Base-by-base conservation (phyloP, 1,139 yeast genomes). In the Dujonia santamariae region DNA sequence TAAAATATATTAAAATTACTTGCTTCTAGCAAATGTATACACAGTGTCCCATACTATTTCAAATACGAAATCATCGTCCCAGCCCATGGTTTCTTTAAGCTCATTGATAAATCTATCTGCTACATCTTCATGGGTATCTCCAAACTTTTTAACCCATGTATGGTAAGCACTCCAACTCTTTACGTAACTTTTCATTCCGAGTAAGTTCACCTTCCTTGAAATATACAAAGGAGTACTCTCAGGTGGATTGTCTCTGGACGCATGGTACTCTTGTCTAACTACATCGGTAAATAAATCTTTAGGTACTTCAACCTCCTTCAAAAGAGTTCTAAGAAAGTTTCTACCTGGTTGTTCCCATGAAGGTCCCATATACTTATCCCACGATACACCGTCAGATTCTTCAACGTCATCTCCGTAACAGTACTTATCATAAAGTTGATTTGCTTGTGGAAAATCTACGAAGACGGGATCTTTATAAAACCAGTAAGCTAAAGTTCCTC, bases 311-410 rank as follows among this genome's bases (percentile, higher is more conserved):
- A 59, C 53, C 9, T 68, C 72, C 17, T 54, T 58, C 48, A 72
- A 59, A 42, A 76, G 59, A 7, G 61, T 50, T 19, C 81, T 56
- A 19, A 85, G 59, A 18, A 63, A 63, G 19, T 60, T 46, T 39
- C 85, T 69, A 3, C 95, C 95, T 0, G 95, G 94, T 42, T 80
- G 78, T 44, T 80, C 78, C 83, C 88, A 85, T 47, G 70, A 77
- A 1, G 80, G 78, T 0, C 94, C 95, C 63, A 85, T 61, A 42
- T 61, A 69, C 15, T 65, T 46, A 28, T 63, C 67, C 7, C 20
- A 30, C 62, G 13, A 15, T 4, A 11, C 14, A 6, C 30, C 30
- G 12, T 15, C 19, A 7, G 8, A 13, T 7, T 6, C 11, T 26
- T 26, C 21, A 20, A 28, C 30, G n/a, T 36, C 33, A 2, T 27